Evolutionary conservation across 768 basidiomycete genomes (phyloP), one percentile per base, ranked within the genome.

Genomic region (Pseudohyphozyma bogoriensis): DNA sequence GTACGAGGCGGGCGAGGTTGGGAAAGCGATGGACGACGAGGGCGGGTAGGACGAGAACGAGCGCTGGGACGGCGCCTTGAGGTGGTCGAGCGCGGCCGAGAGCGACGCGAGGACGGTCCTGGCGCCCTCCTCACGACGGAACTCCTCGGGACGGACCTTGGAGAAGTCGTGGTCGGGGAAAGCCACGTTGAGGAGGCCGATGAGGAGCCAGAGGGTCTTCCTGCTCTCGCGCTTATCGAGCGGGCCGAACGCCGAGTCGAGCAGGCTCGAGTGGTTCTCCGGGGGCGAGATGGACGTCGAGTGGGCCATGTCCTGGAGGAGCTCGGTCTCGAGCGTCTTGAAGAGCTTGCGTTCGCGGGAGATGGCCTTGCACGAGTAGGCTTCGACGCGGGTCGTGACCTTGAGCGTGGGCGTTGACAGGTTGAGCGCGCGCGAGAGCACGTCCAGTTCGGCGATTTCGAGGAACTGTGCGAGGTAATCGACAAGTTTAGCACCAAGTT

Each of bases 91-190:
- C 28, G 89, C 89, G 59, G 83, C 86, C 74, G 86, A 87, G 62
- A 92, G 82, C 3, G 87, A 82, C 70, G 87, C 86, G 60, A 93
- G 82, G 45, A 93, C 87, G 72, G 76, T 80, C 35, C 68, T 56
- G 20, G 80, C 80, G 40, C 78, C 84, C 22, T 65, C 72, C 74
- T 92, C 89, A 59, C 85, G 85, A 71, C 81, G 83, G 75, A 99
- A 99, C 69, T 93, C 86, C 13, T 85, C 84, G 0, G 91, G 87
- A 31, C 86, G 82, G 54, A 95, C 85, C 73, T 88, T 85, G 10
- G 88, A 87, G 77, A 97, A 99, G 71, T 96, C 92, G 77, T 96
- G 82, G 80, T 97, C 93, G 3, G 93, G 93, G 72, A 92, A 99
- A 9, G 93, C 92, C 70, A 89, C 83, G 77, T 99, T 99, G 70